These are phyloP conservation scores for Phellopilus nigrolimitatus DNA, from an alignment of 1,284 basidiomycete genomes.

Conservation along the genomic window DNA sequence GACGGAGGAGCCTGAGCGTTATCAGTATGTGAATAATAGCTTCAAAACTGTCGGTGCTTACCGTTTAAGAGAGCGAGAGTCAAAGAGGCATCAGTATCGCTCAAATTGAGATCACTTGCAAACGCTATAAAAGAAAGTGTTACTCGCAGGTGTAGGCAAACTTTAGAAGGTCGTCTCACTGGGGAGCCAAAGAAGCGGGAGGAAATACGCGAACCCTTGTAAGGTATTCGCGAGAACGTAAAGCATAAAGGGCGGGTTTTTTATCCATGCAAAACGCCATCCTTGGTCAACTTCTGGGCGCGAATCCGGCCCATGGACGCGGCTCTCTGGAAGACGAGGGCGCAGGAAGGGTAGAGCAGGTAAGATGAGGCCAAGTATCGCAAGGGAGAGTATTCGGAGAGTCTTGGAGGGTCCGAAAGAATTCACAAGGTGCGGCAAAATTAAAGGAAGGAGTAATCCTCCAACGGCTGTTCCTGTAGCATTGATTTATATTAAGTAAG, in stretches of 20 bases:
- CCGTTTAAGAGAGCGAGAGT: slow-evolving; percentile 30
- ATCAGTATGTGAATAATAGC: background rate
- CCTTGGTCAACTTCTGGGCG: slow-evolving; percentile 19
- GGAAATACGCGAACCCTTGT: slow-evolving; percentile 32
- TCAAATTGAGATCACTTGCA: slow-evolving; percentile 29
- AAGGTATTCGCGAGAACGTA: slow-evolving; percentile 32
- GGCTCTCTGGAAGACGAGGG: slow-evolving; percentile 31
- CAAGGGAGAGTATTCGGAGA: slow-evolving; percentile 30
- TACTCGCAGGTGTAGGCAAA: slow-evolving; percentile 1
- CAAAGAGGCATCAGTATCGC: slow-evolving; percentile 26
- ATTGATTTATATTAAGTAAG: background rate
- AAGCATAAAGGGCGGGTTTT: slow-evolving; percentile 28
- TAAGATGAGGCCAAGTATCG: slow-evolving; percentile 24
- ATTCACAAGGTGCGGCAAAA: slow-evolving; percentile 30
- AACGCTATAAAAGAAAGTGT: slow-evolving; percentile 26
- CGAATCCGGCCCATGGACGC: slow-evolving; percentile 23
- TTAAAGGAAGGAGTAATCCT: slow-evolving; percentile 35
- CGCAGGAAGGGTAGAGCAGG: slow-evolving; percentile 31
- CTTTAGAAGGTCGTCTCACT: slow-evolving; percentile 26
- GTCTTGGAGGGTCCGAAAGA: slow-evolving; percentile 27
- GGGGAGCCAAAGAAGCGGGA: slow-evolving; percentile 35
- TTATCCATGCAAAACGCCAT: slow-evolving; percentile 24
- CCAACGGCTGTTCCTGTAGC: slow-evolving; percentile 32
- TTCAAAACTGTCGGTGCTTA: slow-evolving; percentile 10
- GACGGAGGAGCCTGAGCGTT: slow-evolving; percentile 27